Conservation (phyloP, 306 rosid genomes). For the Sphenostylis stenocarpa region DNA sequence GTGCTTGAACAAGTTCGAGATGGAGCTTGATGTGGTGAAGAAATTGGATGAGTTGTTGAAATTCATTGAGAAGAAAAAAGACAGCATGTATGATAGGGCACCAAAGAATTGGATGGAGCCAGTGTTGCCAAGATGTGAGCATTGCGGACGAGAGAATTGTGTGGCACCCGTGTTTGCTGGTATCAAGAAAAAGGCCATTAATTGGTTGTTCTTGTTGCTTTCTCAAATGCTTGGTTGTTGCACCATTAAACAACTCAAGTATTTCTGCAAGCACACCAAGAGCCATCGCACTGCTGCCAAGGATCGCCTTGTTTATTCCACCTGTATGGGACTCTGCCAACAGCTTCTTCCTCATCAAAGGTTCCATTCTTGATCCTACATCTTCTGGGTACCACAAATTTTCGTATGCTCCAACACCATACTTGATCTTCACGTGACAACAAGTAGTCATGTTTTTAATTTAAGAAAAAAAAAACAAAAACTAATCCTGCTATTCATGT, state of each 20-base stretch:
- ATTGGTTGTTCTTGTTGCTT: slow-evolving; percentile 65
- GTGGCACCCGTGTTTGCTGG: slow-evolving; percentile 38
- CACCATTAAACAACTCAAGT: background rate
- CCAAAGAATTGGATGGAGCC: slow-evolving; percentile 48
- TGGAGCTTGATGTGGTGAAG: background rate
- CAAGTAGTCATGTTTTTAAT: too few relatives aligned
- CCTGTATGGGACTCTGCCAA: background rate
- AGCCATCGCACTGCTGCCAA: background rate
- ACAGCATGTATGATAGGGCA: slow-evolving; percentile 38
- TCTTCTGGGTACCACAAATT: too few relatives aligned
- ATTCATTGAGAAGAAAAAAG: background rate
- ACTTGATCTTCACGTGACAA: too few relatives aligned
- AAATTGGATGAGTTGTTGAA: background rate
- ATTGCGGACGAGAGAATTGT: slow-evolving; percentile 37
- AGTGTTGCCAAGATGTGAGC: slow-evolving; percentile 26
- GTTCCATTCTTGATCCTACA: too few relatives aligned
- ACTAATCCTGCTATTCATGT: too few relatives aligned
- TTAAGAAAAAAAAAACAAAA: too few relatives aligned
- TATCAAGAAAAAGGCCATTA: slow-evolving; percentile 36
- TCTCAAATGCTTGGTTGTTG: slow-evolving; percentile 54
- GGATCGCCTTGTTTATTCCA: background rate
- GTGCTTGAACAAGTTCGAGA: slow-evolving; percentile 25
- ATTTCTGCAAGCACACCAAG: background rate
- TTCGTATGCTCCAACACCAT: too few relatives aligned
- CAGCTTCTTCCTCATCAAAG: background rate